phyloP scores from a whole-genome alignment of 1,284 basidiomycete species.

The Microbotryum violaceum region DNA sequence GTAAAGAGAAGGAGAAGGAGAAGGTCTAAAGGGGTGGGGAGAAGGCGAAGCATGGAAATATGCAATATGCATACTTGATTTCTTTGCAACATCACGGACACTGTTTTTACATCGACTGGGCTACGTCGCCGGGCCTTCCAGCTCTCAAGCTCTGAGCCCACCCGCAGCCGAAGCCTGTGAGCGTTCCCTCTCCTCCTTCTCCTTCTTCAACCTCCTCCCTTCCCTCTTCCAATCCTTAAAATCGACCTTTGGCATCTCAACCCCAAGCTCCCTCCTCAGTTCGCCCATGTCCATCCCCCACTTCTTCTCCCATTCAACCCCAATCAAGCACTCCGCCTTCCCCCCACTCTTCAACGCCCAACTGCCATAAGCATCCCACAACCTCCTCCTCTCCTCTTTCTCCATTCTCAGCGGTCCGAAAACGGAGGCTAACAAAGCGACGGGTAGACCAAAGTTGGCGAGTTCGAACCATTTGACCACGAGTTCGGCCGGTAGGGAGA shows the following conservation, averaged over 20 bases:
- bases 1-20: no score
- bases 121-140: no score
- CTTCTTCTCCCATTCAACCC: constrained; percentile 90
- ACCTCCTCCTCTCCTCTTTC: constrained; percentile 46
- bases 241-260: constrained; percentile 45
- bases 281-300: constrained; percentile 78
- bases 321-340: constrained; percentile 64
- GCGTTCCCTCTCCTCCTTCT: constrained; percentile 13
- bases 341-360: constrained; percentile 78
- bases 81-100: no score
- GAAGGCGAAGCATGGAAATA: no score
- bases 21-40: no score
- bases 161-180: no score
- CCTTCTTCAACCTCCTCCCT: constrained; percentile 39
- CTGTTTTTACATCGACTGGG: no score
- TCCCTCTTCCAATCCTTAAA: constrained; percentile 43
- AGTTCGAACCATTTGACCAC: constrained; percentile 94
- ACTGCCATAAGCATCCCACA: constrained; percentile 72
- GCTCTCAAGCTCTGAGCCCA: no score
- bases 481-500: constrained; percentile 85
- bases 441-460: constrained; percentile 82
- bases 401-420: constrained; percentile 55
- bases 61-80: no score
- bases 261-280: constrained; percentile 72
- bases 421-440: constrained; percentile 70